Evolutionary conservation across 2,329 filamentous ascomycete genomes (phyloP), one percentile per base, ranked within the genome.

Genomic region (Lizonia empirigonia): DNA sequence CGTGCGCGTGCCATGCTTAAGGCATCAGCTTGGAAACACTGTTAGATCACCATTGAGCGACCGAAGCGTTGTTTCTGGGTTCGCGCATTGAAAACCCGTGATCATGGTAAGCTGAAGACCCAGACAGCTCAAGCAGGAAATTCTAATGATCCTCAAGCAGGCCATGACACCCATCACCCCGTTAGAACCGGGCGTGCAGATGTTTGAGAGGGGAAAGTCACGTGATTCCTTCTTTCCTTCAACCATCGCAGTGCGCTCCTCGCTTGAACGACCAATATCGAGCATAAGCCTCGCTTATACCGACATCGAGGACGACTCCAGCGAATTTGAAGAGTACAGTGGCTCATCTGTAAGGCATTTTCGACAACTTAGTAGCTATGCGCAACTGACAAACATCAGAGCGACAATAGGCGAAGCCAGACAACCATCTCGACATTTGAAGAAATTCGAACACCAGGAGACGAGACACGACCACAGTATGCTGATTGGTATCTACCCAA

Each of bases 371-470:
- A 24, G 15, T 18, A 16, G n/a, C 23, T 46, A 55, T 45, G 59
- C 65, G 49, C 6, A 16, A 32, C 53, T 62, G 36, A 76, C 58
- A 50, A 49, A 49, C 56, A 69, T 56, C 67, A 91, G 88, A 63
- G 83, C 55, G 73, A 75, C 37, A 73, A 74, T 50, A 66, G 89
- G 65, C 85, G 84, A 53, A 95, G 90, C 77, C 85, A 92, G 68
- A 93, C 90, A 3, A 96, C 92, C 2, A 80, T 94, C 29, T 96
- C 91, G 6, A 93, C 90, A 1, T 91, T 89, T 65, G 91, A 95
- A 66, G 91, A 96, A 70, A 82, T 86, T 3, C 84, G 85, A 23
- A 96, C 92, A 20, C 92, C 92, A 15, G 82, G 84, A 47, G 69
- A 72, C 32, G 68, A 71, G 56, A 88, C 83, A 58, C 81, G 84